These are phyloP conservation scores for Parasarocladium wereldwijsianum DNA, from an alignment of 2,329 filamentous ascomycete species.

Conservation along the genomic window DNA sequence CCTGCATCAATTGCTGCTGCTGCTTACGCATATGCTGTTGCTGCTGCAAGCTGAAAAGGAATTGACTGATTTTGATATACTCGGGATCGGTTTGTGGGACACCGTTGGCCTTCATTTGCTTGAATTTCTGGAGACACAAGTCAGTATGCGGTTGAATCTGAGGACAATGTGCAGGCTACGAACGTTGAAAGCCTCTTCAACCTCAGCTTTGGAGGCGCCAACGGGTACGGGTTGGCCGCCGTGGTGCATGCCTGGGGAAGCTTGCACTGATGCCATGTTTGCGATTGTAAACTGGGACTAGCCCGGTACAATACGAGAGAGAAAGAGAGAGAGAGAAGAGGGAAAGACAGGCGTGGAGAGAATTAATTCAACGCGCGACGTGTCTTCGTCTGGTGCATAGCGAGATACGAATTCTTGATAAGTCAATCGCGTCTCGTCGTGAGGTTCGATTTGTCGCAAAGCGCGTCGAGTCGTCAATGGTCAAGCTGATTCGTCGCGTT, in stretches of 20 bases:
- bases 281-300: slow-evolving; percentile 10
- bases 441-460: too few species aligned
- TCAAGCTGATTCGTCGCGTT: too few species aligned
- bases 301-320: slow-evolving; percentile 4
- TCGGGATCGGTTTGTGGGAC: slow-evolving; percentile 75
- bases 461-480: too few species aligned
- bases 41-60: slow-evolving; percentile 58
- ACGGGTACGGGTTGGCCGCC: slow-evolving; percentile 46
- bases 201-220: slow-evolving; percentile 60
- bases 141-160: not conserved
- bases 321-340: slow-evolving; percentile 3
- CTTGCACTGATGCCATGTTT: slow-evolving; percentile 70
- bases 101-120: slow-evolving; percentile 75
- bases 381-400: too few species aligned
- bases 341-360: too few species aligned
- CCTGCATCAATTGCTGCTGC: slow-evolving; percentile 27
- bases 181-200: slow-evolving; percentile 61
- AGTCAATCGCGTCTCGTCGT: too few species aligned
- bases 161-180: slow-evolving; percentile 12
- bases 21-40: slow-evolving; percentile 41
- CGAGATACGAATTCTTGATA: too few species aligned
- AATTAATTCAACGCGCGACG: too few species aligned
- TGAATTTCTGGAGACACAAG: slow-evolving; percentile 57
- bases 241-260: slow-evolving; percentile 53
- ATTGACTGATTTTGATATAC: slow-evolving; percentile 65